Evolutionary conservation across 768 basidiomycete genomes (phyloP).

Genomic region (Tylopilus sp.): DNA sequence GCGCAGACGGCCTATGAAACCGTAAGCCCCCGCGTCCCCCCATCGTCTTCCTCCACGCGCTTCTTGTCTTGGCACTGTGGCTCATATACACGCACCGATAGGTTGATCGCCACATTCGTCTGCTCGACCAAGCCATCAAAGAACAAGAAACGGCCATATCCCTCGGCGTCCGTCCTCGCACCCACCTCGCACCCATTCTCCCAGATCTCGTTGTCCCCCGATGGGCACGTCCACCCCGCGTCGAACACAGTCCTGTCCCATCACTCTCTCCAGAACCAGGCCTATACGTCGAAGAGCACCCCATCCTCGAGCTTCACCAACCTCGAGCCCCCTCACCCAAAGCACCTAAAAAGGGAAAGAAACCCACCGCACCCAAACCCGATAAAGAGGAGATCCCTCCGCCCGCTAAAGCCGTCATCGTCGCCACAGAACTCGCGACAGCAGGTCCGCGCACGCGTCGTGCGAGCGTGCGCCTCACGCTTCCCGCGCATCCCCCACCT

Average conservation of each 20-base stretch:
- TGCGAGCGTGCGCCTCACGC: conserved; percentile 31
- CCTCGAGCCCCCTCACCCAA: conserved; percentile 15
- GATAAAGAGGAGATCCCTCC: conserved; percentile 19
- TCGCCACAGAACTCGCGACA: conserved; percentile 6
- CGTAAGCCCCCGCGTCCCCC: conserved; percentile 47
- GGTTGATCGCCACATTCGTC: conserved; percentile 78
- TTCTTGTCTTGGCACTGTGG: too few species aligned
- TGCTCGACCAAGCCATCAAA: conserved; percentile 72
- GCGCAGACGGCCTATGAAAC: conserved; percentile 68
- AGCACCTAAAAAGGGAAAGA: conserved; percentile 23
- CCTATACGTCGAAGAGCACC: conserved; percentile 14
- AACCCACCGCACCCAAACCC: conserved; percentile 8
- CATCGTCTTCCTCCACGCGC: not conserved
- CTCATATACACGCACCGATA: conserved; percentile 26
- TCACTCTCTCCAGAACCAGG: conserved; percentile 31
- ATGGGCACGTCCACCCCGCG: conserved; percentile 44
- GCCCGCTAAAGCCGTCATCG: not conserved
- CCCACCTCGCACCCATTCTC: conserved; percentile 52
- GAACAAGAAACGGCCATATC: conserved; percentile 56
- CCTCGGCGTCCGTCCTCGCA: conserved; percentile 50
- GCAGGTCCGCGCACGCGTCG: conserved; percentile 20
- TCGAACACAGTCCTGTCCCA: conserved; percentile 42
- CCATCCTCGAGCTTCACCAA: conserved; percentile 6
- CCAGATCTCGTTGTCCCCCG: conserved; percentile 60
- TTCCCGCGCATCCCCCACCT: conserved; percentile 33